Evolutionary conservation across 768 basidiomycete species (phyloP), one percentile per base, ranked within the genome.

Genomic region (Termitomyces eurrhizus): DNA sequence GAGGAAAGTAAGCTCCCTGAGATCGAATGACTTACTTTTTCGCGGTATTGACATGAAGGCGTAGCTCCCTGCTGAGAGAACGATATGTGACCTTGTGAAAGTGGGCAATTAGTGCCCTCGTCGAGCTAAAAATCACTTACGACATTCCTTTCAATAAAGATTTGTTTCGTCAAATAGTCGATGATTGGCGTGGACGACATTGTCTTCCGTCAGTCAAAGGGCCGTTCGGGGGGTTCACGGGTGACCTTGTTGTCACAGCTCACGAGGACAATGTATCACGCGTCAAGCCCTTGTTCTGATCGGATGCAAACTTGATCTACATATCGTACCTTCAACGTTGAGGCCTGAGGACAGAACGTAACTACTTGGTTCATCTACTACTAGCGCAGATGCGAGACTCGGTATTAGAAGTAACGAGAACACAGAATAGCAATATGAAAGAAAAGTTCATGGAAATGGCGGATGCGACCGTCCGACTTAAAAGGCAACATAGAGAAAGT

Each of bases 41-140:
- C 21, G 92, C 91, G 41, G 74, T 74, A 70, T 92, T 90, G 67
- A 92, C 90, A 66, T 92, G 87, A 56, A 93, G 78, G 0, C 78
- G 77, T 48, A 90, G 78, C 44, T 82, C 83, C 63, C 89, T 82
- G 66, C 92, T 92, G 52, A 93, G 77, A 5, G 83, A 86, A 41
- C 91, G 82, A 71, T 84, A 93, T 5, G 92, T 93, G 60, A 93
- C 89, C 91, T 93, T 61, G 1, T n/a, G 21, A 29, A 9, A 36
- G 9, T 29, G 32, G 32, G 32, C 6, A 7, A 14, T 46, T 6
- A 52, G 24, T 35, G 54, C 62, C 49, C 39, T 21, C 26, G 18
- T 21, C 21, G 11, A 16, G 32, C 24, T 16, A 51, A 14, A 53
- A 11, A n/a, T 18, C 33, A 67, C 75, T 46, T 58, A 80, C 83